Evolutionary conservation across 2,329 filamentous ascomycete genomes (phyloP), one percentile per base, ranked within the genome.

Genomic region (Aaosphaeria pasadenensis): DNA sequence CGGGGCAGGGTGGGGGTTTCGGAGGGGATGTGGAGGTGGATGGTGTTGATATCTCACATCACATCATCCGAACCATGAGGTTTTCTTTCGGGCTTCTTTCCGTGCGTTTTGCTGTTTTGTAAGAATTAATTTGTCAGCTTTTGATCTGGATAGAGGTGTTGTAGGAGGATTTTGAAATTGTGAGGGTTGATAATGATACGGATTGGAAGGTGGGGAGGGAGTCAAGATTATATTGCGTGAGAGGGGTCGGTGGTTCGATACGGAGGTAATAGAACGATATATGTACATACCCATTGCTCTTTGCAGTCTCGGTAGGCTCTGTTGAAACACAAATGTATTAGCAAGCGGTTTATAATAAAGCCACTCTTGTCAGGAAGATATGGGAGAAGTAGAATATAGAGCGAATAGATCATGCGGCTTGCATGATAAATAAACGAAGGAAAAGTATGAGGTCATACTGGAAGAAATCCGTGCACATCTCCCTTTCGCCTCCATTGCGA

Each of bases 261-360:
- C 28, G 40, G 36, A 32, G 28, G 35, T 43, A 43, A 11, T 44
- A n/a, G n/a, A 30, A 38, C 30, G 44, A 44, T 47, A 7, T 33
- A 13, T 11, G 42, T 46, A 74, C 82, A 62, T 79, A 96, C 91
- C 91, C 91, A 96, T 76, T 86, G 81, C 74, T 95, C 91, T 71
- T 96, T 96, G 74, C 92, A 97, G 54, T 95, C 90, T 50, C 91
- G 84, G 71, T 96, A 97, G 44, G 91, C 91, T 73, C 91, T 95
- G 17, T 32, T 39, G 2, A 13, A 40, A 40, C 7, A 40, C 17
- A 17, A 40, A 7, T 36, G 33, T 2, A 36, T 40, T 24, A 40
- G 39, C 39, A 40, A 11, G 39, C 24, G 39, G 24, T 7, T 28
- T 7, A 11, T 9, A 40, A 24, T n/a, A 40, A 24, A 24, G 17